Conservation (phyloP, 345 rosid species). For the Eucalyptus marginata region DNA sequence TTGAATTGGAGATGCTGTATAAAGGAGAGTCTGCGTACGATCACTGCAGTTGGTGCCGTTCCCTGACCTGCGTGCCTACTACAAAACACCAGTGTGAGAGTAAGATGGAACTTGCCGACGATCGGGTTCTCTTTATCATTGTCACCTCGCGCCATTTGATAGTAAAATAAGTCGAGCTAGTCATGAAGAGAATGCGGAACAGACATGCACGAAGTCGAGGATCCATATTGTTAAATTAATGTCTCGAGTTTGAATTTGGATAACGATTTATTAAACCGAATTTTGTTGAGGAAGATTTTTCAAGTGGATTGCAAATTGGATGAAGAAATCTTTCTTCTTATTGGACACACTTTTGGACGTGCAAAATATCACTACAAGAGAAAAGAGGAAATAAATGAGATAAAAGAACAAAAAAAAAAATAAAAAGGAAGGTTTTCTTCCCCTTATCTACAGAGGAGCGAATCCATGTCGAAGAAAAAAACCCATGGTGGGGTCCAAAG, state of each 20-base stretch:
- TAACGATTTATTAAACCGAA: too few relatives aligned
- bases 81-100: neutral
- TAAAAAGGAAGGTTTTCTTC: too few relatives aligned
- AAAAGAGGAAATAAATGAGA: too few relatives aligned
- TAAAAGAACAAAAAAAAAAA: too few relatives aligned
- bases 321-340: too few relatives aligned
- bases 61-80: rapidly evolving
- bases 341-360: rapidly evolving
- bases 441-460: too few relatives aligned
- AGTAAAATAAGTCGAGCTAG: neutral
- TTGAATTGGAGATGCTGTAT: conserved; percentile 45
- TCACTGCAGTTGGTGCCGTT: rapidly evolving
- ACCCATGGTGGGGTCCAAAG: too few relatives aligned
- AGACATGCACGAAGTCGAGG: neutral
- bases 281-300: too few relatives aligned
- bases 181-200: neutral
- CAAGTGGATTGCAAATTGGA: rapidly evolving
- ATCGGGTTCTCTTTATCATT: neutral
- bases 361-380: too few relatives aligned
- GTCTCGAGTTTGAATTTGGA: rapidly evolving
- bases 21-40: neutral
- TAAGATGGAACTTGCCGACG: neutral
- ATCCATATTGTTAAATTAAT: too few relatives aligned
- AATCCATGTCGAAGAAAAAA: too few relatives aligned
- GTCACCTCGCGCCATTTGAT: rapidly evolving